Evolutionary conservation across 352 stramenopile species (phyloP).

Genomic region (Stramenopiles sp.): DNA sequence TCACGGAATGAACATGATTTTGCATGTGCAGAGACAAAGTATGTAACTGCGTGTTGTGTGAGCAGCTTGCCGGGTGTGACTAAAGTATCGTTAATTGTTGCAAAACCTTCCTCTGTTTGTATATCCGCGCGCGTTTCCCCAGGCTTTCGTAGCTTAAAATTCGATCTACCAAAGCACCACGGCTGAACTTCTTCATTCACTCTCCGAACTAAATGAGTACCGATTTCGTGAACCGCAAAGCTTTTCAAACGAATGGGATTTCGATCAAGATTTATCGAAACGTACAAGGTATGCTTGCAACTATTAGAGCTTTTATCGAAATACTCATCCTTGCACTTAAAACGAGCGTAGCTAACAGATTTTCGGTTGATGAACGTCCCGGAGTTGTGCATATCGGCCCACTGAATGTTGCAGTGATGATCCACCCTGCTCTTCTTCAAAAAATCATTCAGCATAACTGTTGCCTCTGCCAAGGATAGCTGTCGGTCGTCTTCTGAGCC

Average conservation of each 20-base stretch:
- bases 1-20: constrained; percentile 4
- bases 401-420: not conserved
- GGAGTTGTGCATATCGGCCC: not conserved
- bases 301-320: not conserved
- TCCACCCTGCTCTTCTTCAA: not conserved
- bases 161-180: constrained; percentile 1
- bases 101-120: constrained; percentile 10
- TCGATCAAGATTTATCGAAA: not conserved
- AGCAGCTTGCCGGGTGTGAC: not conserved
- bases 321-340: constrained; percentile 10
- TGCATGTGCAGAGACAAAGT: constrained; percentile 10
- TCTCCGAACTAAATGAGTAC: constrained; percentile 8
- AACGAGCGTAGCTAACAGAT: constrained; percentile 8
- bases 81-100: constrained; percentile 11
- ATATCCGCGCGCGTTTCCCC: constrained; percentile 4
- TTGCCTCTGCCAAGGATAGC: not conserved
- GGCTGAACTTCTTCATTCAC: constrained; percentile 10
- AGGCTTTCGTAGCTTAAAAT: not conserved
- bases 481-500: not conserved
- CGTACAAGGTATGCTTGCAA: constrained; percentile 1
- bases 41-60: constrained; percentile 7
- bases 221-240: constrained; percentile 6
- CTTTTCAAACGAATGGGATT: not conserved
- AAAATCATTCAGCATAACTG: constrained; percentile 1
- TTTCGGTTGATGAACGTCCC: constrained; percentile 8